Evolutionary conservation across 805 yeast genomes (phyloP).

Genomic region (Saccharomyces mikatae): DNA sequence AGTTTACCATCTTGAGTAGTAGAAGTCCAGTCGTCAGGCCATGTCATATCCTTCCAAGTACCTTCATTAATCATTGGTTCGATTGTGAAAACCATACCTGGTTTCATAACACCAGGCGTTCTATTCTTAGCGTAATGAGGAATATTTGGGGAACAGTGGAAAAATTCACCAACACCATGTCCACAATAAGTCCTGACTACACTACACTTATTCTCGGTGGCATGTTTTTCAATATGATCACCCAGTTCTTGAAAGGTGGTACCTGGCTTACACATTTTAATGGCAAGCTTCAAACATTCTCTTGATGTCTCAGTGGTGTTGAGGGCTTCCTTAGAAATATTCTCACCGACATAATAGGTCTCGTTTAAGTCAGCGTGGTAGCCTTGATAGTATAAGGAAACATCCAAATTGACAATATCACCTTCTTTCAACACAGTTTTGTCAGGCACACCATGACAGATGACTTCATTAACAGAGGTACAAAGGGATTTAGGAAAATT

Average conservation of each 20-base stretch:
- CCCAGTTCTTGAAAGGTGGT: slow-evolving; percentile 80
- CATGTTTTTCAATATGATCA: slow-evolving; percentile 79
- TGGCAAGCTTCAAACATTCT: slow-evolving; percentile 79
- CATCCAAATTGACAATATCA: slow-evolving; percentile 87
- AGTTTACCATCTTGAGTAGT: slow-evolving; percentile 81
- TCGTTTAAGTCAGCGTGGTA: slow-evolving; percentile 92
- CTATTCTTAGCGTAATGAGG: slow-evolving; percentile 94
- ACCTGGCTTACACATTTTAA: slow-evolving; percentile 84
- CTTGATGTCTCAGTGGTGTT: slow-evolving; percentile 88
- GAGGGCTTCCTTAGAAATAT: slow-evolving; percentile 71
- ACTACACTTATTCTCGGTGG: slow-evolving; percentile 65
- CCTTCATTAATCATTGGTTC: slow-evolving; percentile 96
- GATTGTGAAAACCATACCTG: slow-evolving; percentile 93
- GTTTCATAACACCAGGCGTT: slow-evolving; percentile 86
- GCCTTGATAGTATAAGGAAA: slow-evolving; percentile 77
- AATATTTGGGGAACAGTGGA: slow-evolving; percentile 87
- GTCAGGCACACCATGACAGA: slow-evolving; percentile 97
- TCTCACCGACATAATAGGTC: slow-evolving; percentile 92
- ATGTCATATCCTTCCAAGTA: slow-evolving; percentile 63
- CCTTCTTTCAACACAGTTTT: slow-evolving; percentile 81
- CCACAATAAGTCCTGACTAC: slow-evolving; percentile 90
- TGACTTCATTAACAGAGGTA: slow-evolving; percentile 88
- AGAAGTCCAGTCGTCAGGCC: slow-evolving; percentile 99
- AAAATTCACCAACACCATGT: slow-evolving; percentile 79
- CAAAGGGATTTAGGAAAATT: slow-evolving; percentile 89